Evolutionary conservation across 2,329 filamentous ascomycete genomes (phyloP).

Genomic region (Alternaria solani): DNA sequence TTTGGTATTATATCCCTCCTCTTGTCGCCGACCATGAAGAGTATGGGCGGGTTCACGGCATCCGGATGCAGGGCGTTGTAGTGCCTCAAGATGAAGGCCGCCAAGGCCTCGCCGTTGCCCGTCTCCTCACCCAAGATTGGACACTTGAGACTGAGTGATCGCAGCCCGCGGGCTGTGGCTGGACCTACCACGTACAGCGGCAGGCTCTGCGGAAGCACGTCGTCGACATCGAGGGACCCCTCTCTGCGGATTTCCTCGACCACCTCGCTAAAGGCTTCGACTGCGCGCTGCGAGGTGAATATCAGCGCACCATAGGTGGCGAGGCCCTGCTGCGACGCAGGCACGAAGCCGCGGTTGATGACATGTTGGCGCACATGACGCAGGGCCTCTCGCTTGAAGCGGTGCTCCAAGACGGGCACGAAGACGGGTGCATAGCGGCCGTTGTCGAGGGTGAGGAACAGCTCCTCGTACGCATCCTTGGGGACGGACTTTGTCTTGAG

Average conservation of each 20-base stretch:
- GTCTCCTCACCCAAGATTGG: conserved; percentile 80
- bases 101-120: conserved; percentile 83
- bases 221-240: conserved; percentile 29
- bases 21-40: conserved; percentile 92
- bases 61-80: conserved; percentile 63
- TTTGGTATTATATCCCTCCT: conserved; percentile 89
- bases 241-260: conserved; percentile 63
- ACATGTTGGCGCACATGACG: conserved; percentile 63
- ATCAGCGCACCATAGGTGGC: conserved; percentile 75
- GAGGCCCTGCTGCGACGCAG: conserved; percentile 22
- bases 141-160: conserved; percentile 58
- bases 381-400: conserved; percentile 68
- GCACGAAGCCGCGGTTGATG: conserved; percentile 51
- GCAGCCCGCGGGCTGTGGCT: conserved; percentile 78
- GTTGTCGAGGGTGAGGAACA: conserved; percentile 61
- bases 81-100: conserved; percentile 78
- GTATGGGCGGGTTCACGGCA: conserved; percentile 65
- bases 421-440: conserved; percentile 70
- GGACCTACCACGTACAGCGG: conserved; percentile 83
- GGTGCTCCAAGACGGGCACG: conserved; percentile 79
- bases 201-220: conserved; percentile 56
- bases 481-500: conserved; percentile 81
- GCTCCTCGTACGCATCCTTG: conserved; percentile 74
- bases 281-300: conserved; percentile 84
- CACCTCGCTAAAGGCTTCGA: conserved; percentile 76